These are phyloP conservation scores for Rhytidhysteron rufulum DNA, from an alignment of 2,329 filamentous ascomycete species.

Conservation along the genomic window DNA sequence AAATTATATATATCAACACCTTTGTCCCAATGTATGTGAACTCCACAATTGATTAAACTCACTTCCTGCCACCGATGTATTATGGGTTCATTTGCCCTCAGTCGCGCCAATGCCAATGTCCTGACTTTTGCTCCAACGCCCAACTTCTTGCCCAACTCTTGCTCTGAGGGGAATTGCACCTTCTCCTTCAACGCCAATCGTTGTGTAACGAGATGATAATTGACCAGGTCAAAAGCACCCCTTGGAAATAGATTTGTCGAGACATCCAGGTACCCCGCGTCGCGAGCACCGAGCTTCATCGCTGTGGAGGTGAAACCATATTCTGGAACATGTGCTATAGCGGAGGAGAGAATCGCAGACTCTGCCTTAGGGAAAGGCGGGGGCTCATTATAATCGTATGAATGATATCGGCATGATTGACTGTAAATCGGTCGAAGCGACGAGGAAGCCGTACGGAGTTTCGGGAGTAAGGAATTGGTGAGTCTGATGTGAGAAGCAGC, in stretches of 20 bases:
- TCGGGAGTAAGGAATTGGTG: constrained; percentile 19
- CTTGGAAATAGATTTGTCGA: constrained; percentile 77
- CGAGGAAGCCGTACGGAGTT: constrained; percentile 15
- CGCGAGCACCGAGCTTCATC: constrained; percentile 72
- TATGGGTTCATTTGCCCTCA: constrained; percentile 70
- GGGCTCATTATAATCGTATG: constrained; percentile 38
- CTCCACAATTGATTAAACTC: constrained; percentile 33
- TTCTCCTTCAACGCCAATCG: constrained; percentile 55
- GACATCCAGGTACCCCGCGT: constrained; percentile 82
- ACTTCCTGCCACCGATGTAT: constrained; percentile 85
- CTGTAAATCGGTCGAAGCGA: constrained; percentile 14
- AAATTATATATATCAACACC: too few relatives aligned
- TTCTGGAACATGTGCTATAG: constrained; percentile 71
- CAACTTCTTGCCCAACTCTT: constrained; percentile 28
- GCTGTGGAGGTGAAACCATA: constrained; percentile 77
- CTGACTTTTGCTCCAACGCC: constrained; percentile 64
- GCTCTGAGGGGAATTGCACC: constrained; percentile 41
- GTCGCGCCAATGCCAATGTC: constrained; percentile 68
- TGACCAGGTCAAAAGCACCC: constrained; percentile 76
- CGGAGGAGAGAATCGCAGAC: constrained; percentile 73
- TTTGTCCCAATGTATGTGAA: too few relatives aligned
- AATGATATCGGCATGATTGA: constrained; percentile 29
- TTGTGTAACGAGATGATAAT: constrained; percentile 69
- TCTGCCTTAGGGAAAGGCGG: constrained; percentile 67
- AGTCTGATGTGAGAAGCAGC: constrained; percentile 19